Percentiles rank a stretch among this genome's conserved stretches.
These are phyloP conservation scores for Acer campestre DNA, from an alignment of 345 rosid species.

Conservation along the genomic window DNA sequence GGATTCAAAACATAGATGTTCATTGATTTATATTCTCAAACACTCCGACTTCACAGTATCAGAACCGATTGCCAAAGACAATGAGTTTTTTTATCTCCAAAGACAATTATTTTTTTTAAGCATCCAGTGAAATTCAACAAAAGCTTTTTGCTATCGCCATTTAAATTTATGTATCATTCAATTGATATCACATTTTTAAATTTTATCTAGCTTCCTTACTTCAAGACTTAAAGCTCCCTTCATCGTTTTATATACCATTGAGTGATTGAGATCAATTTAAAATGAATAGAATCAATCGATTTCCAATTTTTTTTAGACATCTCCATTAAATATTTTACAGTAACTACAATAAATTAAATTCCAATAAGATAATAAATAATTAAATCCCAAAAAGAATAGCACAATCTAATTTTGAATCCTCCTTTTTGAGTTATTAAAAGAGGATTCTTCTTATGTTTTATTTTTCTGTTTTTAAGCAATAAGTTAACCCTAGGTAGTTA, in stretches of 20 bases:
- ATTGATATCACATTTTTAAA: too few species aligned
- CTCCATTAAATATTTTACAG: not conserved
- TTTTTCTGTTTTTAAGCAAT: not conserved
- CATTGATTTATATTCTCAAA: slow-evolving; percentile 14
- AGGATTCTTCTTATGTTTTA: not conserved
- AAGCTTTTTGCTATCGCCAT: not conserved
- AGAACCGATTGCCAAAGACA: not conserved
- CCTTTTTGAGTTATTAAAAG: not conserved
- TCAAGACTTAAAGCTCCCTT: not conserved
- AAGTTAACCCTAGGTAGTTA: not conserved
- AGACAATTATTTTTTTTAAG: not conserved
- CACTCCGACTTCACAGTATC: not conserved
- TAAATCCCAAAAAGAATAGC: not conserved
- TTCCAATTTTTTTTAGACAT: not conserved
- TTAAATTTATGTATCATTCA: not conserved
- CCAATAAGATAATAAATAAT: not conserved
- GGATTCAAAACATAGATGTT: not conserved
- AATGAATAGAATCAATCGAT: not conserved
- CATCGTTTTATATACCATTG: not conserved
- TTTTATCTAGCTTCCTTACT: not conserved
- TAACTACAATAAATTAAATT: not conserved
- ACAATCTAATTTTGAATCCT: not conserved
- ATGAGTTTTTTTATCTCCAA: not conserved
- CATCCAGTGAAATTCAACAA: not conserved
- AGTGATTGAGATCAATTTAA: too few species aligned